These are phyloP conservation scores for Fusarium pseudocircinatum DNA, from an alignment of 2,329 filamentous ascomycete species.

Conservation along the genomic window DNA sequence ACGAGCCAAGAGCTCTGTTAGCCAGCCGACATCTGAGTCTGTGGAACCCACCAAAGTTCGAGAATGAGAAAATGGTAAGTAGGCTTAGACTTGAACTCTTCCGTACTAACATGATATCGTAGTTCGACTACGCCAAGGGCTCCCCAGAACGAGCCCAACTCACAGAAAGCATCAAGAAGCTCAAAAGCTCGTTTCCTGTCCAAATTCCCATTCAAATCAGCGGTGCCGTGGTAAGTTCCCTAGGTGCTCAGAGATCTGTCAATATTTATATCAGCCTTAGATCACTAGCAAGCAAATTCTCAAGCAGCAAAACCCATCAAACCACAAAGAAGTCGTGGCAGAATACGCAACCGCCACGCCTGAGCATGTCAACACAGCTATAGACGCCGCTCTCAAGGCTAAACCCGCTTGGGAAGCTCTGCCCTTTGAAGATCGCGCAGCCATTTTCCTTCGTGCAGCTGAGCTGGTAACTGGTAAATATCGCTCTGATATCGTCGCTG, in stretches of 20 bases:
- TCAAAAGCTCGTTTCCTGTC: slow-evolving; percentile 28
- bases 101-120: neutral
- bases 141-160: slow-evolving; percentile 28
- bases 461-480: slow-evolving; percentile 35
- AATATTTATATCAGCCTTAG: no score
- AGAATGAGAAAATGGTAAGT: slow-evolving; percentile 36
- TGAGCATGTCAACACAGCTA: slow-evolving; percentile 32
- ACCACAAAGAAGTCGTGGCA: slow-evolving; percentile 25
- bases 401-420: slow-evolving; percentile 32
- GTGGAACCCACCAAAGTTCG: slow-evolving; percentile 32
- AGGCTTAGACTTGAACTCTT: accelerated
- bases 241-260: no score
- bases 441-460: slow-evolving; percentile 30
- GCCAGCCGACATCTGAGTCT: slow-evolving; percentile 12
- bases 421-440: slow-evolving; percentile 27
- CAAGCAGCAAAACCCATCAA: slow-evolving; percentile 32
- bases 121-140: slow-evolving; percentile 36
- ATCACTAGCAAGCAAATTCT: slow-evolving; percentile 10
- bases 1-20: neutral
- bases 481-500: slow-evolving; percentile 29
- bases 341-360: slow-evolving; percentile 29
- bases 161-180: slow-evolving; percentile 23
- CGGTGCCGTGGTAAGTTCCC: slow-evolving; percentile 6
- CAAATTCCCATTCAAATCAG: slow-evolving; percentile 25
- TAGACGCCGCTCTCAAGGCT: slow-evolving; percentile 27